Evolutionary conservation across 2,329 filamentous ascomycete genomes (phyloP).

Genomic region (Colletotrichum sansevieriae): DNA sequence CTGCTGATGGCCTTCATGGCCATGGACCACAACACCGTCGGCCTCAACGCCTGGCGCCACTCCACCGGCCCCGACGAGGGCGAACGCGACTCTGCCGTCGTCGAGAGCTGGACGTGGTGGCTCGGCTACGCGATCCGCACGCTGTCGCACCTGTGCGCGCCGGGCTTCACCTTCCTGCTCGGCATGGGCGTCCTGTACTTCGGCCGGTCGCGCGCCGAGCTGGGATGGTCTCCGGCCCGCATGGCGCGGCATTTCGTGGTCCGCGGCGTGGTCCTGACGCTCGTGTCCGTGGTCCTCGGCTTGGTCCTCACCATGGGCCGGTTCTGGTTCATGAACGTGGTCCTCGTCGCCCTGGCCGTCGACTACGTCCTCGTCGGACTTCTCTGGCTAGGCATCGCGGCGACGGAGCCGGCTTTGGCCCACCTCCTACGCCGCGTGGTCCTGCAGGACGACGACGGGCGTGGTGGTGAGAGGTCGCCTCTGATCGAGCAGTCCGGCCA

Average conservation of each 20-base stretch:
- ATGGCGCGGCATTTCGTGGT: slow-evolving; percentile 56
- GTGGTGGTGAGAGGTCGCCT: slow-evolving; percentile 47
- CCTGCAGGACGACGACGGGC: slow-evolving; percentile 36
- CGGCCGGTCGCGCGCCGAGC: slow-evolving; percentile 54
- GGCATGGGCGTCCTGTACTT: slow-evolving; percentile 62
- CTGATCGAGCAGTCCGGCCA: slow-evolving; percentile 44
- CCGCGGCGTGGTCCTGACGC: slow-evolving; percentile 53
- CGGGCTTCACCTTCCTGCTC: slow-evolving; percentile 61
- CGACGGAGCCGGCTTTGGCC: slow-evolving; percentile 52
- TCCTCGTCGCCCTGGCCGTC: slow-evolving; percentile 59
- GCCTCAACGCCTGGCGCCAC: slow-evolving; percentile 56
- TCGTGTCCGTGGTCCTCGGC: slow-evolving; percentile 51
- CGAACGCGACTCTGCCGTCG: slow-evolving; percentile 53
- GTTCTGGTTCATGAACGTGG: slow-evolving; percentile 58
- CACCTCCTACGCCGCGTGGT: slow-evolving; percentile 43
- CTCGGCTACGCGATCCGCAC: slow-evolving; percentile 55
- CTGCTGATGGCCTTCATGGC: slow-evolving; percentile 61
- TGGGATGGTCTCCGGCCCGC: slow-evolving; percentile 54
- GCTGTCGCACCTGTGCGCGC: slow-evolving; percentile 59
- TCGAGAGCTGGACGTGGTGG: slow-evolving; percentile 54
- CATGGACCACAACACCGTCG: slow-evolving; percentile 57
- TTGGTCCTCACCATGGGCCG: slow-evolving; percentile 49
- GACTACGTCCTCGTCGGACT: slow-evolving; percentile 60
- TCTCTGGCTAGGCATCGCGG: slow-evolving; percentile 54
- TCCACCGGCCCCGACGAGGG: slow-evolving; percentile 51